Base-by-base conservation (phyloP, 495 filamentous ascomycete species). In the Penicillium waksmanii region DNA sequence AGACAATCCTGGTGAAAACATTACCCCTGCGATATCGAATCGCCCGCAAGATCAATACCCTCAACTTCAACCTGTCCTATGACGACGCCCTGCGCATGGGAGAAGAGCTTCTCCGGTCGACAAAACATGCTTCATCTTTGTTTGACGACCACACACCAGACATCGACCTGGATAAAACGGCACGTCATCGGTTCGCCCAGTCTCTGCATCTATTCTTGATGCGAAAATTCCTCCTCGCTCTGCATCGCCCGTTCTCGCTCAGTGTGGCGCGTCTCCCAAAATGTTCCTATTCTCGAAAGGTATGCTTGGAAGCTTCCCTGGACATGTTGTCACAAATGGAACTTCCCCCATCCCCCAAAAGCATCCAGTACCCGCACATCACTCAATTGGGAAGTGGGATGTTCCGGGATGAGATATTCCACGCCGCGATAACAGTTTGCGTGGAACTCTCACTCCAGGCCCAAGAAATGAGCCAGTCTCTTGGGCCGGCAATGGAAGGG, bases 261-360 rank as follows among this genome's bases (percentile, higher is more conserved):
- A 76, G 81, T 55, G 80, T 83, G 17, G 70, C 70, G 9, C 62
- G 67, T 10, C 76, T 84, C 15, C 82, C 80, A 0, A 66, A 80
- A 57, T 86, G 80, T 62, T 80, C 82, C 35, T 86, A 80, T 63
- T 87, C 84, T 5, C 80, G 77, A 5, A 87, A 84, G 61, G 65
- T 81, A 8, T 76, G 77, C 42, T 63, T 87, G 0, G 85, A 87
- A 33, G 66, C 73, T 15, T 77, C 81, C 0, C 62, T 84, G 27
- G 74, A 80, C 18, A 76, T 85, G 23, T 63, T 85, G 15, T 81
- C 80, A 0, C 71, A 70, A 36, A 67, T 80, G 68, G 70, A 75
- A 34, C 61, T 71, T n/a, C 61, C 68, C 0, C 13, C 60, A 53
- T 51, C 74, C 27, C 42, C 65, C 0, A 63, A 65, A 15, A 15